Evolutionary conservation across 2,329 filamentous ascomycete species (phyloP).

Genomic region (Delphinella strobiligena): DNA sequence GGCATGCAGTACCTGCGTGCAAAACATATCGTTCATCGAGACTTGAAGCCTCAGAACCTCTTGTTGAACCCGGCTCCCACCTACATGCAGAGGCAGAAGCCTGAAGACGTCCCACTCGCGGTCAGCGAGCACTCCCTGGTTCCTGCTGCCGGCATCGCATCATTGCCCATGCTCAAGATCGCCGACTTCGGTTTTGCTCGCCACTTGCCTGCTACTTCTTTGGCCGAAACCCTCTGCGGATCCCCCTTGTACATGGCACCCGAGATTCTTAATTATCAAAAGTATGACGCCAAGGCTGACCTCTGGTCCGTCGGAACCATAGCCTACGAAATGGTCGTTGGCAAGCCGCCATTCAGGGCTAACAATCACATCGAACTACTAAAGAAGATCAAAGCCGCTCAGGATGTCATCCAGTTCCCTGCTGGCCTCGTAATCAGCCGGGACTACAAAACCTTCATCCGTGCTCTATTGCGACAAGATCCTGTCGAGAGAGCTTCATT

Average conservation of each 20-base stretch:
- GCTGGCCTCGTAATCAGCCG: conserved; percentile 56
- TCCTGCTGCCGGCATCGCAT: conserved; percentile 67
- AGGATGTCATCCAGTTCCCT: conserved; percentile 76
- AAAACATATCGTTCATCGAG: conserved; percentile 84
- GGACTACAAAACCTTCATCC: conserved; percentile 70
- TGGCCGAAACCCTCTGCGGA: conserved; percentile 92
- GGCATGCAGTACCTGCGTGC: conserved; percentile 79
- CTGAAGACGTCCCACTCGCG: conserved; percentile 58
- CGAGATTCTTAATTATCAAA: conserved; percentile 92
- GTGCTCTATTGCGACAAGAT: conserved; percentile 69
- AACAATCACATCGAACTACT: conserved; percentile 90
- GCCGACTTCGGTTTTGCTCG: conserved; percentile 98
- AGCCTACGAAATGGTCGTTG: conserved; percentile 87
- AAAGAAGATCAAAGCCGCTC: conserved; percentile 77
- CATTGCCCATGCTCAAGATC: conserved; percentile 90
- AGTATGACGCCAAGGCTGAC: conserved; percentile 94
- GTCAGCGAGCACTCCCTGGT: conserved; percentile 71
- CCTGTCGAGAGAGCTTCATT: conserved; percentile 79
- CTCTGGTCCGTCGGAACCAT: conserved; percentile 97
- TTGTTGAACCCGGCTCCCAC: conserved; percentile 71
- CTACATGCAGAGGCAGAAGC: conserved; percentile 52
- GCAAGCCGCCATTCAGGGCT: conserved; percentile 80
- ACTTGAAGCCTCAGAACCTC: conserved; percentile 95
- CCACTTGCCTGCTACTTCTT: conserved; percentile 75
- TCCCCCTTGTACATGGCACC: conserved; percentile 98